Conservation (phyloP, 306 rosid species). For the Astragalus membranaceus region DNA sequence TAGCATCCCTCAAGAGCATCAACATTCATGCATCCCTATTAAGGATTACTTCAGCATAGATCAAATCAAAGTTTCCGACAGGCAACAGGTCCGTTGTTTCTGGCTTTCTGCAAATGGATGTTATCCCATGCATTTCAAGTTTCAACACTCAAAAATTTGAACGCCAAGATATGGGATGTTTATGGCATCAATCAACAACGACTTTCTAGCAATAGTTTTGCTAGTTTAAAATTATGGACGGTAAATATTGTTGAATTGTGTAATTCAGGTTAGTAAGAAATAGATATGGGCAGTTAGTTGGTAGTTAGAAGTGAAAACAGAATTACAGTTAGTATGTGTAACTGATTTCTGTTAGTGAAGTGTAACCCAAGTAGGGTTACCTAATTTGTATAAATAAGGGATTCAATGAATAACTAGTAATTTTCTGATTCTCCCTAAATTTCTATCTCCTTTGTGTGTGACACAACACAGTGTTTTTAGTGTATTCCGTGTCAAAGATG, state of each 20-base stretch:
- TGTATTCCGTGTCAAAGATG: no score
- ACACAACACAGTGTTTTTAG: no score
- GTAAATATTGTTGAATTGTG: not conserved
- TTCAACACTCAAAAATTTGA: not conserved
- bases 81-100: not conserved
- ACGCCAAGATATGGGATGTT: not conserved
- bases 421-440: no score
- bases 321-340: no score
- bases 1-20: not conserved
- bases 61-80: not conserved
- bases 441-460: no score
- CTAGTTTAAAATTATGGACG: not conserved
- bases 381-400: no score
- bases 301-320: no score
- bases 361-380: no score
- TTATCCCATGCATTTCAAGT: not conserved
- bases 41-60: not conserved
- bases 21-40: not conserved
- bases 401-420: no score
- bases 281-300: no score
- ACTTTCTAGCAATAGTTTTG: not conserved
- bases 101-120: not conserved
- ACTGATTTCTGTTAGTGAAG: no score
- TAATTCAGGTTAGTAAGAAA: no score
- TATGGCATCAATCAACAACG: not conserved